Percentiles rank a stretch among this genome's conserved stretches.
Evolutionary conservation across 768 basidiomycete species (phyloP).

Genomic region (Crassisporium funariophilum): DNA sequence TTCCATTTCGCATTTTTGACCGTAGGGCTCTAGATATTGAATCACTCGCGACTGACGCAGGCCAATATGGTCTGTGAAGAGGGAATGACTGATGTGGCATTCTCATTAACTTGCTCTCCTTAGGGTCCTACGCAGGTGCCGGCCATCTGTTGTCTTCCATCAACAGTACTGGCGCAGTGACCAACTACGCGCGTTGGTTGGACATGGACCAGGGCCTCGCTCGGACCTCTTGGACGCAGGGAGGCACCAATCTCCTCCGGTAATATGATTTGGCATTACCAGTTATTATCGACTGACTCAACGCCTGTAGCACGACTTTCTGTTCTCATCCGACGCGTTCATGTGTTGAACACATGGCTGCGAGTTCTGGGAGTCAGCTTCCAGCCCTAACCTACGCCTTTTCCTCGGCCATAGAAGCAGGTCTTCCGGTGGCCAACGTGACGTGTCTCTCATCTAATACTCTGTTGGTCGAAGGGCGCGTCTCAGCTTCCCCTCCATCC

Average conservation of each 20-base stretch:
- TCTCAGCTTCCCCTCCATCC: constrained; percentile 44
- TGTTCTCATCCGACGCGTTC: constrained; percentile 67
- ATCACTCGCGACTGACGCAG: constrained; percentile 52
- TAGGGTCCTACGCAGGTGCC: constrained; percentile 71
- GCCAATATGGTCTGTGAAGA: constrained; percentile 59
- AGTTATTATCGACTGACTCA: constrained; percentile 22
- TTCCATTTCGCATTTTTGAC: not conserved
- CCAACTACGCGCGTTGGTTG: constrained; percentile 64
- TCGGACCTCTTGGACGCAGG: constrained; percentile 62
- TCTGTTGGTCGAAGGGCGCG: constrained; percentile 54
- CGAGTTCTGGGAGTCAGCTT: constrained; percentile 11
- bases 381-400: constrained; percentile 47
- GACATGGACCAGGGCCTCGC: constrained; percentile 66
- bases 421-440: constrained; percentile 57
- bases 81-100: not conserved
- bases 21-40: constrained; percentile 45
- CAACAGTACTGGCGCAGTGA: constrained; percentile 37
- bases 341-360: constrained; percentile 59
- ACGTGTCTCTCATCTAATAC: constrained; percentile 61
- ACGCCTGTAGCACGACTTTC: constrained; percentile 44
- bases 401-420: constrained; percentile 44
- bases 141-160: constrained; percentile 60
- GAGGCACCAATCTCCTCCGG: constrained; percentile 49
- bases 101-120: not conserved
- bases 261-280: constrained; percentile 27